Evolutionary conservation across 495 filamentous ascomycete species (phyloP), one percentile per base, ranked within the genome.

Genomic region (Penicillium canariense): DNA sequence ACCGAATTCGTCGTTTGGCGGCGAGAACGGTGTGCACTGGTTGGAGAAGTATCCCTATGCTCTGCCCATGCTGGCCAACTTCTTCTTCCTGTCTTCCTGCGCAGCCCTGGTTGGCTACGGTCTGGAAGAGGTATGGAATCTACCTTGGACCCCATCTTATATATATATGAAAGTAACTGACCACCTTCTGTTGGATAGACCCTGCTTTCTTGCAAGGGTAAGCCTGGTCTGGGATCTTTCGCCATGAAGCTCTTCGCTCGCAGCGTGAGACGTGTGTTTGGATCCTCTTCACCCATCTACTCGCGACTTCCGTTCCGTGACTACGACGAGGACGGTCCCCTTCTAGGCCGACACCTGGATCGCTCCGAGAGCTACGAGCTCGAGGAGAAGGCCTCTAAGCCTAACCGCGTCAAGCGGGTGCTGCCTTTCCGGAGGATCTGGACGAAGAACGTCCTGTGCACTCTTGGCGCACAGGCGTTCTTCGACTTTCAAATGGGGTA

Each of bases 351-450:
- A n/a, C 45, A 46, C 10, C 5, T 61, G 45, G 66, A 71, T 32
- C 39, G 52, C 48, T 52, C 52, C 14, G 68, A 76, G 44, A 72
- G 68, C 63, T 77, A 76, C 55, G 69, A 75, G 48, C 57, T 74
- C 6, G 73, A 74, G 60, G 68, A 74, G 49, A 71, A 74, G 58
- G 64, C 68, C 5, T 39, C 64, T 45, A 68, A 63, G 46, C 63
- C 61, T 22, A 31, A 48, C 8, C 71, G 71, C 11, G 54, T 58
- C 34, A 52, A 58, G 40, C 69, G 66, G 10, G 58, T 54, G 11
- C 74, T 93, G 27, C 80, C 88, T 7, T 89, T 93, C 74, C 78
- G 81, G 18, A 79, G 81, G 23, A 89, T 96, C 53, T 94, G 89
- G 77, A 94, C 89, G 2, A 79, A 79, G 47, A 93, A 93, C 59